Evolutionary conservation across 176 grass and related monocot genomes (phyloP).

Genomic region (Areca catechu): DNA sequence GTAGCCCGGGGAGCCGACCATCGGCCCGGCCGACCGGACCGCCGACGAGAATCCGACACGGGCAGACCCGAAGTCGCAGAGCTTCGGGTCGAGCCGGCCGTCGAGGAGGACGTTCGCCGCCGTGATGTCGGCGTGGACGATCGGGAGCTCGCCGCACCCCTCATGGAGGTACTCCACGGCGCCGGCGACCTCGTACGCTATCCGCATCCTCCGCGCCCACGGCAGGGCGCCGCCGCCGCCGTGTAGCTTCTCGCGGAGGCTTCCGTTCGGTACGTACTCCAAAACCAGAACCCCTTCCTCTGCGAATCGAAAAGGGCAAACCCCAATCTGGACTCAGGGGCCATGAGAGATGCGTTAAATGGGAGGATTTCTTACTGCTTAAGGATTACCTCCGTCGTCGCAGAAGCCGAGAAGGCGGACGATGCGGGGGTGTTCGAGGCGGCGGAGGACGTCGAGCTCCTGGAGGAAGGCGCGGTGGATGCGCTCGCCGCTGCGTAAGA

Average conservation of each 20-base stretch:
- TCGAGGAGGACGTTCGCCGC: constrained; percentile 80
- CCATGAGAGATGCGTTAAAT: neutral
- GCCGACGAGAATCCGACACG: constrained; percentile 70
- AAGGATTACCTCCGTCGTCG: constrained; percentile 51
- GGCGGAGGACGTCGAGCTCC: constrained; percentile 75
- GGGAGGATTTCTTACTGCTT: no score
- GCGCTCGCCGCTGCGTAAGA: constrained; percentile 50
- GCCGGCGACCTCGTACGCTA: constrained; percentile 53
- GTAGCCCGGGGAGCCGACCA: constrained; percentile 79
- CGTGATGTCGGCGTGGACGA: constrained; percentile 84
- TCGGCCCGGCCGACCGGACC: constrained; percentile 16
- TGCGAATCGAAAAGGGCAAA: constrained; percentile 1
- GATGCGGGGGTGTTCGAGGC: constrained; percentile 49
- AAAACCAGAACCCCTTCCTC: constrained; percentile 78
- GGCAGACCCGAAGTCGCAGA: constrained; percentile 84
- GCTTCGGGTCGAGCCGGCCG: constrained; percentile 8
- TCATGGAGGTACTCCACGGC: constrained; percentile 73
- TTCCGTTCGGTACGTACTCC: constrained; percentile 67
- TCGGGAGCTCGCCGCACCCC: constrained; percentile 8
- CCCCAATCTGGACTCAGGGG: no score
- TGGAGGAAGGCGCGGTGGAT: constrained; percentile 48
- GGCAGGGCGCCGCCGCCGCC: constrained; percentile 10
- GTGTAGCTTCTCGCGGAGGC: constrained; percentile 52
- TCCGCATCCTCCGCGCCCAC: constrained; percentile 49
- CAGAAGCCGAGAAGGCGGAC: constrained; percentile 65